Evolutionary conservation across 75 land plant genomes (phyloP).

Genomic region (Cryptomeria japonica): DNA sequence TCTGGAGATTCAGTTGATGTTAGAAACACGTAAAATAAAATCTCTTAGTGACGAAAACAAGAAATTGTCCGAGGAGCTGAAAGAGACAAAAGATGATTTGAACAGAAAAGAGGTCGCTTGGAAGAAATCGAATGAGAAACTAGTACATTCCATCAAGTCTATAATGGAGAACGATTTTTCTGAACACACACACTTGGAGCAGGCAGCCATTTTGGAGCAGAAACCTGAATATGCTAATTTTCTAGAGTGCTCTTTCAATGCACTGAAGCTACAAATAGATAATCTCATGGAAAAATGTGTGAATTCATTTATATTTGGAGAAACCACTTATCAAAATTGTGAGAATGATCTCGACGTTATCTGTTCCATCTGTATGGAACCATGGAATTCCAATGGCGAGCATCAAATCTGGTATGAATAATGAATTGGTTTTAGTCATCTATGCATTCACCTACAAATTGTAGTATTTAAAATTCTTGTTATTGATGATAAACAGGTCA

Average conservation of each 20-base stretch:
- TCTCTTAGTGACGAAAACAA: neutral
- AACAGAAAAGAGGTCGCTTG: slow-evolving; percentile 3
- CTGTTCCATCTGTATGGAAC: slow-evolving; percentile 33
- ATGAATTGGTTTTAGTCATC: neutral
- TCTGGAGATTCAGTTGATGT: neutral
- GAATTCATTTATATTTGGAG: neutral
- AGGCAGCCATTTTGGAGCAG: neutral
- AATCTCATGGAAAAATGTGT: neutral
- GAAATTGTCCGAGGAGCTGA: neutral
- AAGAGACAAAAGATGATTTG: slow-evolving; percentile 5
- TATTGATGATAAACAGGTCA: neutral
- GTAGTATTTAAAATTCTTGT: neutral
- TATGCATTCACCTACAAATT: neutral
- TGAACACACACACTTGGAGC: neutral
- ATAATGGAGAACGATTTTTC: neutral
- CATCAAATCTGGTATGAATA: slow-evolving; percentile 27
- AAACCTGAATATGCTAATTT: neutral
- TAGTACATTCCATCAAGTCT: neutral
- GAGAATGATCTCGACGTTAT: neutral
- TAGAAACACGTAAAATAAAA: neutral
- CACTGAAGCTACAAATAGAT: neutral
- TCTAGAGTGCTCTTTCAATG: neutral
- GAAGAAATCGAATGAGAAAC: neutral
- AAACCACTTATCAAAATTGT: slow-evolving; percentile 1
- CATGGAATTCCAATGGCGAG: slow-evolving; percentile 25